These are phyloP conservation scores for Chlamydomonas applanata DNA, from an alignment of 139 green algal genomes.

Conservation along the genomic window DNA sequence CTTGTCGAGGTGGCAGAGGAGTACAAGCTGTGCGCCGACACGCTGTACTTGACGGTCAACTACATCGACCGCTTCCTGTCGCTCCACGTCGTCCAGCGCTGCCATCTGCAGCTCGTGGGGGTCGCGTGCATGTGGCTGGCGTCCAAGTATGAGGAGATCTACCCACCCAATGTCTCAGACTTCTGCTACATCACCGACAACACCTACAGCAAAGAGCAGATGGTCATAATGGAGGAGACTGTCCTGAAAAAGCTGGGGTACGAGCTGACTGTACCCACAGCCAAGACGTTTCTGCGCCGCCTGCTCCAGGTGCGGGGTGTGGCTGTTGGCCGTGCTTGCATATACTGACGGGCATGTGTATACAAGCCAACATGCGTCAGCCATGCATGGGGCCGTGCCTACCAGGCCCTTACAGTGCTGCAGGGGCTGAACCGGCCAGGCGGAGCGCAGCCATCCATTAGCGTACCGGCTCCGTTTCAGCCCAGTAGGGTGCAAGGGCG, in stretches of 20 bases:
- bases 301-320: slow-evolving; percentile 28
- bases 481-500: background rate
- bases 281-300: slow-evolving; percentile 89
- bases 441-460: background rate
- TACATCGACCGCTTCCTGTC: slow-evolving; percentile 92
- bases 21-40: slow-evolving; percentile 92
- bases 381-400: no score
- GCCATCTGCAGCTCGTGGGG: slow-evolving; percentile 72
- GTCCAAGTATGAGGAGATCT: slow-evolving; percentile 98
- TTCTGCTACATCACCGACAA: slow-evolving; percentile 98
- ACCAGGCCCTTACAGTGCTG: background rate
- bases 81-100: slow-evolving; percentile 38
- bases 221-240: slow-evolving; percentile 82
- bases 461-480: background rate
- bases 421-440: background rate
- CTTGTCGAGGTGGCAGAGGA: slow-evolving; percentile 93
- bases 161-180: slow-evolving; percentile 86
- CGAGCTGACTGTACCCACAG: slow-evolving; percentile 86
- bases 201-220: slow-evolving; percentile 87
- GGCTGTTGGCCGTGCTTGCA: no score
- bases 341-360: no score
- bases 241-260: slow-evolving; percentile 86
- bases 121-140: slow-evolving; percentile 93
- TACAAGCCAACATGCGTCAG: no score
- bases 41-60: slow-evolving; percentile 83